Base-by-base conservation (phyloP, 1,284 basidiomycete genomes). In the Cerrena zonata region DNA sequence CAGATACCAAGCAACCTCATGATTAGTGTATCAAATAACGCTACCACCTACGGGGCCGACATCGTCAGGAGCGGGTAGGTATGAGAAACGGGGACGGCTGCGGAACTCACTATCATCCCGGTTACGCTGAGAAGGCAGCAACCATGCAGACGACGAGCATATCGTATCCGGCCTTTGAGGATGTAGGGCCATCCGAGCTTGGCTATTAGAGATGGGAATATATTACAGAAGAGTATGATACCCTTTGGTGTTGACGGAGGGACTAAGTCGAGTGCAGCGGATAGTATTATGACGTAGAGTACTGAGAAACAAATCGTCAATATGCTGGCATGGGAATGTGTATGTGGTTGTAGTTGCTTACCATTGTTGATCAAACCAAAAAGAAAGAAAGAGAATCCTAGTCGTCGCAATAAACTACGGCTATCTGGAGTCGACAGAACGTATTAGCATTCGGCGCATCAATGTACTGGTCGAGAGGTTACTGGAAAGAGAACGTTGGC, bases 161-260 rank as follows among this genome's bases (percentile, higher is more conserved):
- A 97, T 54, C 82, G 77, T 68, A 95, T 89, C 54, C 78, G 74
- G 0, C 94, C 94, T 59, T 83, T 86, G 37, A 92, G 76, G 5
- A 95, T 58, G 61, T 98, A 94, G 0, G 95, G 94, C 94, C 94
- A 99, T 7, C 84, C 84, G 2, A 96, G 76, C 70, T 98, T 99
- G 21, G 91, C 92, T 0, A 84, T 63, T 1, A 93, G 69, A 0
- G 87, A 80, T 0, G 90, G 91, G 22, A 86, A 80, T 52, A 94
- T 93, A 64, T 95, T 94, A 71, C 89, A 92, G 66, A 95, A 93
- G 0, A 88, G 85, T 45, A 96, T 91, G 50, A 97, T 82, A n/a
- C 94, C 94, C 62, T 91, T 91, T 0, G 93, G 93, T 0, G 90
- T 93, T 3, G 86, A 80, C 0, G 89, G 81, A 3, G 94, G 91